Percentiles rank a stretch among this genome's conserved stretches.
phyloP scores from a whole-genome alignment of 352 stramenopile species.

The Globisporangium splendens region DNA sequence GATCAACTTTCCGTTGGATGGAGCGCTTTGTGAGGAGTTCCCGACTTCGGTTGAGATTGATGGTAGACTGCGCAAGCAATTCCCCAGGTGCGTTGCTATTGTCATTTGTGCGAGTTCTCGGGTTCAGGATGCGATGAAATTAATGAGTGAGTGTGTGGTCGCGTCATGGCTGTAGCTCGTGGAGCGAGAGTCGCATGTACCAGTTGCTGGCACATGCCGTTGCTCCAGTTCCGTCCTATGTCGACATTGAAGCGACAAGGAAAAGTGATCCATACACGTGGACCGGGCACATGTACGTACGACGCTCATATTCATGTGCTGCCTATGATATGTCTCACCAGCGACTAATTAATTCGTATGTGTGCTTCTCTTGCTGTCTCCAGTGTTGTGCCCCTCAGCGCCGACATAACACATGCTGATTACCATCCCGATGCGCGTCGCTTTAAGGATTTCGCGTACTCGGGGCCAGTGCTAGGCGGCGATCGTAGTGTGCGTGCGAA shows the following conservation, averaged over 20 bases:
- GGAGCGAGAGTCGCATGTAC: slow-evolving; percentile 59
- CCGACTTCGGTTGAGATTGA: slow-evolving; percentile 32
- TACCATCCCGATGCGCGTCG: slow-evolving; percentile 15
- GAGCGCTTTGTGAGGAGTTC: slow-evolving; percentile 1
- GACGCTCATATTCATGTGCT: not conserved
- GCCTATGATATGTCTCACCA: slow-evolving; percentile 5
- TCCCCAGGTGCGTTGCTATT: slow-evolving; percentile 33
- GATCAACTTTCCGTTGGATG: slow-evolving; percentile 55
- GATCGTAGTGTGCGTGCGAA: slow-evolving; percentile 72
- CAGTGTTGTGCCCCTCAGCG: slow-evolving; percentile 33
- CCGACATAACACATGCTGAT: slow-evolving; percentile 1
- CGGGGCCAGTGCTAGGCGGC: slow-evolving; percentile 42
- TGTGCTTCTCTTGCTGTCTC: not conserved
- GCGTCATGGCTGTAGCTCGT: slow-evolving; percentile 21
- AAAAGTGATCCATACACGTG: slow-evolving; percentile 33
- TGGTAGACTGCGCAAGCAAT: slow-evolving; percentile 30
- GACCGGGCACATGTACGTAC: slow-evolving; percentile 43
- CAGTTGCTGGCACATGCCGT: slow-evolving; percentile 70
- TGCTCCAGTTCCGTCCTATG: slow-evolving; percentile 56
- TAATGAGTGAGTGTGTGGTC: too few relatives aligned
- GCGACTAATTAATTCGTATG: too few relatives aligned
- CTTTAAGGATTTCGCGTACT: slow-evolving; percentile 49
- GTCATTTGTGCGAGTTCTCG: not conserved
- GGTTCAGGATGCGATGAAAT: not conserved
- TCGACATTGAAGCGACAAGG: slow-evolving; percentile 48